These are phyloP conservation scores for Otatea glauca DNA, from an alignment of 176 grass and related monocot genomes.

Conservation along the genomic window DNA sequence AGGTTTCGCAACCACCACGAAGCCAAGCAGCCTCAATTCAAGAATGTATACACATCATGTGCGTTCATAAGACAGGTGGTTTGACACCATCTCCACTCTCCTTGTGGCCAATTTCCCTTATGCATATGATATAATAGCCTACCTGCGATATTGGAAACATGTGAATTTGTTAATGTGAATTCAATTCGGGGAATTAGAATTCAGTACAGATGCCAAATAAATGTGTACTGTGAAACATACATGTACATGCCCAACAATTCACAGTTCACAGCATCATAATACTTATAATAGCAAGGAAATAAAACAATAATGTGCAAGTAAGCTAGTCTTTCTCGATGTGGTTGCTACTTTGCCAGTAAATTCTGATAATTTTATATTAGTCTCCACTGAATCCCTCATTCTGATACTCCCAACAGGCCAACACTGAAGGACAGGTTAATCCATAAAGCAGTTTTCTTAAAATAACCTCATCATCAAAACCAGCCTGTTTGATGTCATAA, in stretches of 20 bases:
- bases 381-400: neutral
- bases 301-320: neutral
- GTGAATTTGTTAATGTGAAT: neutral
- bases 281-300: neutral
- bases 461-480: neutral
- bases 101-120: slow-evolving; percentile 48
- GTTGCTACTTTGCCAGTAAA: slow-evolving; percentile 23
- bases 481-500: slow-evolving; percentile 1
- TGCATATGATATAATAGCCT: slow-evolving; percentile 48
- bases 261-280: neutral
- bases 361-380: slow-evolving; percentile 10
- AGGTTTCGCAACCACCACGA: neutral
- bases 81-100: neutral
- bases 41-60: slow-evolving; percentile 10
- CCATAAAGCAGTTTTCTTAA: neutral
- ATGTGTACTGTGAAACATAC: neutral
- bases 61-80: neutral
- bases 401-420: neutral
- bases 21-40: neutral
- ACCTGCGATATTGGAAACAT: slow-evolving; percentile 45
- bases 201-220: slow-evolving; percentile 5
- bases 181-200: neutral
- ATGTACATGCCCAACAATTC: neutral
- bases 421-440: neutral
- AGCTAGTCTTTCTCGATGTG: slow-evolving; percentile 11